Conservation (phyloP, 2,329 filamentous ascomycete genomes). For the Rutstroemia sp. region DNA sequence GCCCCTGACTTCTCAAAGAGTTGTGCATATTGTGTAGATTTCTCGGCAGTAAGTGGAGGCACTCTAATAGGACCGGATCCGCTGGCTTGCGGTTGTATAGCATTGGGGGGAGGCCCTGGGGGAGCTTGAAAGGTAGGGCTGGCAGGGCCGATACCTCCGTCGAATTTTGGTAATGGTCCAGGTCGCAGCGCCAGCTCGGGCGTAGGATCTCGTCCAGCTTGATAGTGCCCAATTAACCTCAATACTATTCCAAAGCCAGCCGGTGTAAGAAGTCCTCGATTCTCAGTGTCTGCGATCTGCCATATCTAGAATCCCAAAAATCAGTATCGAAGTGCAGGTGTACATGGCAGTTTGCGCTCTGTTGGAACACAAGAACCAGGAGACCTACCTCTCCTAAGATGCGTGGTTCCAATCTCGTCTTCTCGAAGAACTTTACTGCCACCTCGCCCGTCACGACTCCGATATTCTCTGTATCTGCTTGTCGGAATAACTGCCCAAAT, state of each 20-base stretch:
- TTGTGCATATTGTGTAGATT: conserved; percentile 80
- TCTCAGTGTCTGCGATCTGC: conserved; percentile 97
- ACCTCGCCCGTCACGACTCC: conserved; percentile 94
- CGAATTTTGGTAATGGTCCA: conserved; percentile 87
- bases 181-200: conserved; percentile 76
- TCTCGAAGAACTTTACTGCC: conserved; percentile 96
- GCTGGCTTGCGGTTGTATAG: conserved; percentile 48
- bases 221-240: conserved; percentile 90
- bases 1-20: conserved; percentile 86
- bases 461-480: conserved; percentile 84
- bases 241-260: conserved; percentile 90
- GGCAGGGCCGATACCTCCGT: conserved; percentile 49
- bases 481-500: conserved; percentile 87
- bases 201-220: conserved; percentile 76
- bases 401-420: conserved; percentile 79
- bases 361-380: neutral
- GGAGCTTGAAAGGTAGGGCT: conserved; percentile 44
- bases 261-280: conserved; percentile 86
- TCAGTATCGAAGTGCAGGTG: neutral
- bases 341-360: neutral
- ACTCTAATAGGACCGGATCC: conserved; percentile 71
- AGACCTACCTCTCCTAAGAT: conserved; percentile 70
- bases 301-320: conserved; percentile 61
- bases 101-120: conserved; percentile 34
- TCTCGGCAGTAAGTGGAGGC: conserved; percentile 79